Evolutionary conservation across 228 moss, liverwort and hornwort genomes (phyloP).

Genomic region (Sphagnum magellanicum): DNA sequence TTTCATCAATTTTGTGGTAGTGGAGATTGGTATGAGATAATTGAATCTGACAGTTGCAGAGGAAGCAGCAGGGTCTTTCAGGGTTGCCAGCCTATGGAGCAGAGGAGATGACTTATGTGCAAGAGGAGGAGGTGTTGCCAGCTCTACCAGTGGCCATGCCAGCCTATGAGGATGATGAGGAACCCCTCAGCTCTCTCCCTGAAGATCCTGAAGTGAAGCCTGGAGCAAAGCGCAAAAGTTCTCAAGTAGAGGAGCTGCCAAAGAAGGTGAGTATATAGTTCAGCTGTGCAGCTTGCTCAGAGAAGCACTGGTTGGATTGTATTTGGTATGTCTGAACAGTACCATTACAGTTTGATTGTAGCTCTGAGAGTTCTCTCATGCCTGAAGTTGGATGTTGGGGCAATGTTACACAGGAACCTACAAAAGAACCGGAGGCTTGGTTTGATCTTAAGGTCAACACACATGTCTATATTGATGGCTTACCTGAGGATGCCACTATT

Average conservation of each 20-base stretch:
- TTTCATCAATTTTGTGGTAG: too few relatives aligned
- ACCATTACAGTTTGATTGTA: too few relatives aligned
- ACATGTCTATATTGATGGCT: conserved; percentile 85
- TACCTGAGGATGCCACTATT: conserved; percentile 90
- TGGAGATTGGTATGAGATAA: too few relatives aligned
- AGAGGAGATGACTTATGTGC: conserved; percentile 96
- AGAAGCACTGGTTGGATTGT: not conserved
- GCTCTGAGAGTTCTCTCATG: too few relatives aligned
- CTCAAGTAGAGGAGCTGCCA: conserved; percentile 31
- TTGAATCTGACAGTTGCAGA: not conserved
- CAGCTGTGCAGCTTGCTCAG: not conserved
- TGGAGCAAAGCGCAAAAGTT: conserved; percentile 49
- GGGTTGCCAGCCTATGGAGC: conserved; percentile 66
- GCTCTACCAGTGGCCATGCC: conserved; percentile 67
- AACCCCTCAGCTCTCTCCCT: conserved; percentile 18
- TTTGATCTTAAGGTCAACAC: conserved; percentile 99
- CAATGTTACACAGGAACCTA: conserved; percentile 48
- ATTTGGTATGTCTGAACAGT: too few relatives aligned
- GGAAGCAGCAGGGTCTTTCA: conserved; percentile 30
- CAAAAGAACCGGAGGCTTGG: conserved; percentile 97
- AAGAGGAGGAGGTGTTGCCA: conserved; percentile 91
- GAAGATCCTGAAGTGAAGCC: conserved; percentile 33
- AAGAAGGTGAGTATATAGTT: conserved; percentile 29
- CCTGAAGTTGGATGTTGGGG: too few relatives aligned
- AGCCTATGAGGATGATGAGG: conserved; percentile 35